Base-by-base conservation (phyloP, 306 rosid species). In the Oemleria cerasiformis region DNA sequence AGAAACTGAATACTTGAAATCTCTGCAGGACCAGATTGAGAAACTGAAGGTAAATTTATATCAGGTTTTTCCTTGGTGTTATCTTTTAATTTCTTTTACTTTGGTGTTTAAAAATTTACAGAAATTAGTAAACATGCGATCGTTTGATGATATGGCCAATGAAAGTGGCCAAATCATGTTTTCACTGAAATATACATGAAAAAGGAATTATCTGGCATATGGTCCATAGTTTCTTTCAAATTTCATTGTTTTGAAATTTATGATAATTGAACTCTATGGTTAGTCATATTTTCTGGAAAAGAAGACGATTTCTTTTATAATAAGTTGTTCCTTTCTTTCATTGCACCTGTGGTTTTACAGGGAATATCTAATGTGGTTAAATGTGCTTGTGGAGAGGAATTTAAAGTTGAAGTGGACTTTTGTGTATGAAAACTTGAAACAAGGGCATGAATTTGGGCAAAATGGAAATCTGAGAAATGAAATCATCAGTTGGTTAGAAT, bases 331-430 rank as follows among this genome's bases (percentile, higher is more conserved):
- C 63, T 43, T 67, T 42, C 69, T 50, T 77, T 84, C 49, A 78
- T 50, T 65, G 66, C 70, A 44, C 61, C 72, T 77, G 54, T 75
- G 75, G 70, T 57, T 75, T 77, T 74, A 43, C 84, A 93, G 98
- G 90, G 79, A 63, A 85, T 90, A 66, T 75, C 80, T 81, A 92
- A 75, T 23, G 85, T 84, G 77, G 58, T 90, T 50, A 84, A 82
- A 75, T 93, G 98, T 80, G 78, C 89, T 77, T 93, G 98, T 50
- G 97, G 97, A 63, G 81, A 80, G 85, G 88, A 87, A 74, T 90
- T 78, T 83, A 76, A 74, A 63, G 87, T 89, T 64, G 82, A 85
- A 30, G 74, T 86, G 58, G 85, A 63, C 65, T 60, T 25, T 48
- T 70, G 74, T 78, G 59, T 63, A 53, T 67, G 59, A 80, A 36